Conservation (phyloP, 2,329 filamentous ascomycete genomes). For the Trichoderma breve region DNA sequence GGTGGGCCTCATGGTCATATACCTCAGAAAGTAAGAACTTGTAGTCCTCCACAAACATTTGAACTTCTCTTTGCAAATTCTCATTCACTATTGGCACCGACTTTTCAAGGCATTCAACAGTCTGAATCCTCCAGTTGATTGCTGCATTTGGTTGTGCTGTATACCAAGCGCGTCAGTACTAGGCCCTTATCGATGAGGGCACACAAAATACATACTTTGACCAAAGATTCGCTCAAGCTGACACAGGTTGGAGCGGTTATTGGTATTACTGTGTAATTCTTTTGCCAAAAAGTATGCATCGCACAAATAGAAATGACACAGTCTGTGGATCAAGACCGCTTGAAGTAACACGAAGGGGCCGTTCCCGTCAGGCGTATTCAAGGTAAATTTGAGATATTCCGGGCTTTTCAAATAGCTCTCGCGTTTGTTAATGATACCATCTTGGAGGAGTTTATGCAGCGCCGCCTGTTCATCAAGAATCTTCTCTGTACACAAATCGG, state of each 20-base stretch:
- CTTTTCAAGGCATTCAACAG: not conserved
- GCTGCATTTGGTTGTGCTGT: not conserved
- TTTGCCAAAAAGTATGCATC: not conserved
- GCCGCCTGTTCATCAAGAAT: not conserved
- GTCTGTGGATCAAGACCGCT: not conserved
- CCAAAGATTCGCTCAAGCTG: not conserved
- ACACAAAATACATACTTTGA: not conserved
- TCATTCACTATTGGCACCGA: not conserved
- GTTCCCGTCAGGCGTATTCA: not conserved
- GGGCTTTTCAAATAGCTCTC: not conserved
- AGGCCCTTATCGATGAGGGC: fast-evolving
- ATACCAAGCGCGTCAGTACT: not conserved
- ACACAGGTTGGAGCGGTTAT: not conserved
- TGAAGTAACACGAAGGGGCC: not conserved
- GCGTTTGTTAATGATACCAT: not conserved
- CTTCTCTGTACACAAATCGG: not conserved
- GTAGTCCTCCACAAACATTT: too few relatives aligned
- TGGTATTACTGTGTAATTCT: not conserved
- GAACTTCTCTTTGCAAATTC: not conserved
- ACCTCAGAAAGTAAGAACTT: too few relatives aligned
- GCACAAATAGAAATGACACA: not conserved
- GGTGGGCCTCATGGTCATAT: not conserved
- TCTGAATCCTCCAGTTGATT: not conserved
- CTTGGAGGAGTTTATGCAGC: not conserved
- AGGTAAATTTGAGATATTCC: not conserved